Percentiles rank a stretch among this genome's conserved stretches.
Conservation (phyloP, 805 yeast species). For the Sugiyamaella smithiae region DNA sequence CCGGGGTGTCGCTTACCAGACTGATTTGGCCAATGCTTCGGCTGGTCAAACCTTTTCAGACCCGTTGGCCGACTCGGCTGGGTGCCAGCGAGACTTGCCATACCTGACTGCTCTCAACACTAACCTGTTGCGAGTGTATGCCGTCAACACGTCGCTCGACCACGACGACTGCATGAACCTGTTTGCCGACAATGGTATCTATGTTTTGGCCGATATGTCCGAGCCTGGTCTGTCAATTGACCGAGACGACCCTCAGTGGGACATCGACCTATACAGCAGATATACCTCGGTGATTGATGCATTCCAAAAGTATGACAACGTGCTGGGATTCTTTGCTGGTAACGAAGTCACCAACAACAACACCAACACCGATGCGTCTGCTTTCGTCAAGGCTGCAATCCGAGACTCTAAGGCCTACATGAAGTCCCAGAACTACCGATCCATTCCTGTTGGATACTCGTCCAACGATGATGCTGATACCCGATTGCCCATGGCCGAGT, state of each 20-base stretch:
- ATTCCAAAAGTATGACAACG: conserved; percentile 72
- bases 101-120: conserved; percentile 64
- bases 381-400: conserved; percentile 93
- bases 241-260: conserved; percentile 79
- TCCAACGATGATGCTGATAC: conserved; percentile 85
- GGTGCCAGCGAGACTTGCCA: conserved; percentile 83
- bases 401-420: conserved; percentile 85
- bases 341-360: conserved; percentile 88
- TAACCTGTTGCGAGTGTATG: conserved; percentile 82
- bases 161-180: conserved; percentile 79
- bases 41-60: conserved; percentile 66
- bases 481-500: conserved; percentile 74
- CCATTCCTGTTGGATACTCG: conserved; percentile 91
- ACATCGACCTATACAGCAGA: conserved; percentile 63
- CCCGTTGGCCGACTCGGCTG: conserved; percentile 67
- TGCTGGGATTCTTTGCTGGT: conserved; percentile 95
- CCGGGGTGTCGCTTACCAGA: conserved; percentile 86
- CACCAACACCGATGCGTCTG: conserved; percentile 83
- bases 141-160: conserved; percentile 65
- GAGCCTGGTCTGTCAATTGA: conserved; percentile 78
- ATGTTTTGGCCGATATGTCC: conserved; percentile 84
- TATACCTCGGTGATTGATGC: conserved; percentile 80
- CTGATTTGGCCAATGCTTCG: conserved; percentile 53
- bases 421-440: conserved; percentile 58
- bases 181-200: conserved; percentile 81